phyloP scores from a whole-genome alignment of 768 basidiomycete genomes.

The Suillus spraguei region DNA sequence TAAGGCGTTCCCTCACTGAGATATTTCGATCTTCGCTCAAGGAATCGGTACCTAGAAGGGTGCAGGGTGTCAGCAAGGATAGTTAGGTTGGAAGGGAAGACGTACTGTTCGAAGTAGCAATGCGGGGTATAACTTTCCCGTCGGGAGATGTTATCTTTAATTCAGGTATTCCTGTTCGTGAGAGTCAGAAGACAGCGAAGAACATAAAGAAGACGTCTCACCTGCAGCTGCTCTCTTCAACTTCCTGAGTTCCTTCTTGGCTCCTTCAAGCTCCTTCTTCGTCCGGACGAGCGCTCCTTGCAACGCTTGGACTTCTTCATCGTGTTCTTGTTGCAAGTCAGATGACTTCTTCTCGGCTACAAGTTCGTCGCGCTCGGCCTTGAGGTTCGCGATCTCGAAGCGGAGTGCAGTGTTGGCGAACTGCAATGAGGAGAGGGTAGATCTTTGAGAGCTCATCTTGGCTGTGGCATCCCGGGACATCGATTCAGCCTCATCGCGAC shows the following conservation, averaged over 20 bases:
- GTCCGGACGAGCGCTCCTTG: not conserved
- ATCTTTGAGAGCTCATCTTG: conserved; percentile 1
- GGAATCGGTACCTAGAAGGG: not conserved
- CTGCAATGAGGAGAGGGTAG: not conserved
- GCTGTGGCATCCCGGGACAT: conserved; percentile 1
- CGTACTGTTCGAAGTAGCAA: not conserved
- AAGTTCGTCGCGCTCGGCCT: conserved; percentile 1
- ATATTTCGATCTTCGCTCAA: not conserved
- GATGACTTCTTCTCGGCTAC: not conserved
- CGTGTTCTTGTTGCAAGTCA: not conserved
- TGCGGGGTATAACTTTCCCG: not conserved
- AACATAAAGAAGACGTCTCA: not conserved
- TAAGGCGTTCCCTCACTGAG: not conserved
- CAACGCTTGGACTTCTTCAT: not conserved
- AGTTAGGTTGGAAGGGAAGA: not conserved
- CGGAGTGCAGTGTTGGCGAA: not conserved
- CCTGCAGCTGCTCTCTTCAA: conserved; percentile 5
- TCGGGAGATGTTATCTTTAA: not conserved
- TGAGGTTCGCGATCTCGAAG: not conserved
- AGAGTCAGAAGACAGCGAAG: not conserved
- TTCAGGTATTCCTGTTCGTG: not conserved
- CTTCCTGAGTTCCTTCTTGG: not conserved
- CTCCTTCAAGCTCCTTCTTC: not conserved
- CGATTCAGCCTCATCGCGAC: conserved; percentile 2
- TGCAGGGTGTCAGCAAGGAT: not conserved